phyloP scores from a whole-genome alignment of 2,329 filamentous ascomycete genomes.

The Colletotrichum trifolii region DNA sequence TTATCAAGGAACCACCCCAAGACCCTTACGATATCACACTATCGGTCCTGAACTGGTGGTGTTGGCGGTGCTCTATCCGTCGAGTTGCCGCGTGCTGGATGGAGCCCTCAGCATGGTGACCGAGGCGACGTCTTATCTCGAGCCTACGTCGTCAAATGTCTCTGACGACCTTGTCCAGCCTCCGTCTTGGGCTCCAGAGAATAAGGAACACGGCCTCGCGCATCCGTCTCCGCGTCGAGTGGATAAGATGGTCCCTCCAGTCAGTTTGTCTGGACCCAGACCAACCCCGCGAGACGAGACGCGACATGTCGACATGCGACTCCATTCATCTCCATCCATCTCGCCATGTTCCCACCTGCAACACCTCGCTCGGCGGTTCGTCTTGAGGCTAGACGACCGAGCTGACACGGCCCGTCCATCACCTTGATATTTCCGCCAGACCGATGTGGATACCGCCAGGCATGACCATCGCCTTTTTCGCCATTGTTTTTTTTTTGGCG shows the following conservation, averaged over 20 bases:
- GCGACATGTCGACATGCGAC: too few species aligned
- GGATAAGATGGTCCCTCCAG: too few species aligned
- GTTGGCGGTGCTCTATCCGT: background rate
- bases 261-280: too few species aligned
- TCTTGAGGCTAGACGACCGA: background rate
- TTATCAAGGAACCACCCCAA: too few species aligned
- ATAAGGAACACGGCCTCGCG: too few species aligned
- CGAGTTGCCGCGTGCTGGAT: background rate
- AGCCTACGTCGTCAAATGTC: background rate
- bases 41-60: background rate
- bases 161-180: background rate
- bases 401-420: background rate
- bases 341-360: too few species aligned
- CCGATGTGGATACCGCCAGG: constrained; percentile 18
- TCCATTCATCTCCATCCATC: too few species aligned
- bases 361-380: background rate
- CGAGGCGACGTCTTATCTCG: background rate
- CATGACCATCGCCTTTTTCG: too few species aligned
- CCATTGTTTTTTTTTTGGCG: background rate
- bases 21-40: background rate
- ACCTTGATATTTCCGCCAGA: constrained; percentile 4
- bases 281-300: too few species aligned
- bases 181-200: too few species aligned
- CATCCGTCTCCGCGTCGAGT: too few species aligned
- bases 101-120: background rate